Evolutionary conservation across 176 grass and related monocot species (phyloP).

Genomic region (Stipa capillata): DNA sequence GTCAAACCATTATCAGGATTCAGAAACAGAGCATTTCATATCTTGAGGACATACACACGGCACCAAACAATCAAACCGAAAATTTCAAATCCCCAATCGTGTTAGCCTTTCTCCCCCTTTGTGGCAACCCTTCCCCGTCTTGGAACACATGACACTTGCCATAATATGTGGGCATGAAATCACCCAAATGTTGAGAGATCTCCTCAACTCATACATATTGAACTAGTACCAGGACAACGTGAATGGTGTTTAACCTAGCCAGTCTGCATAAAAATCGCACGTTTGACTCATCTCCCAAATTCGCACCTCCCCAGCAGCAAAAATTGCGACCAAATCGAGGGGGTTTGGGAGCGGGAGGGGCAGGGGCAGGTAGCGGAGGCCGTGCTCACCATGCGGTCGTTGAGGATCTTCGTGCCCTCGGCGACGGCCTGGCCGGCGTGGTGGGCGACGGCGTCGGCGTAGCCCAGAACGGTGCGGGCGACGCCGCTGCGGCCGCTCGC

Average conservation of each 20-base stretch:
- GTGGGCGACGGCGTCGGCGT: constrained; percentile 86
- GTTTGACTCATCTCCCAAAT: constrained; percentile 1
- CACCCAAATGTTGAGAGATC: background rate
- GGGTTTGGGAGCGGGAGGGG: background rate
- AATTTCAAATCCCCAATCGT: background rate
- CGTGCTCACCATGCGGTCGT: constrained; percentile 67
- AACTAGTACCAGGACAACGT: background rate
- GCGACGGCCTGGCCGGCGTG: constrained; percentile 89
- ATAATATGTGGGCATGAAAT: background rate
- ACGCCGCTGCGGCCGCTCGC: constrained; percentile 71
- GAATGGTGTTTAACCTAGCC: background rate
- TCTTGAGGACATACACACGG: background rate
- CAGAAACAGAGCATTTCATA: background rate
- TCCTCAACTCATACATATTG: too few species aligned
- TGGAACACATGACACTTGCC: background rate
- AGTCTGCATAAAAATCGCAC: background rate
- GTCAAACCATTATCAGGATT: background rate
- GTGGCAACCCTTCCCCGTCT: background rate
- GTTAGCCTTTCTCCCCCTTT: background rate
- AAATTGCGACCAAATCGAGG: background rate
- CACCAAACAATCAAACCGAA: background rate
- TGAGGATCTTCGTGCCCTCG: constrained; percentile 83
- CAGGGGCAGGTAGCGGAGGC: too few species aligned
- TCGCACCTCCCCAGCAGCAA: background rate
- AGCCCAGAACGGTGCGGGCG: constrained; percentile 72